Evolutionary conservation across 2,329 filamentous ascomycete genomes (phyloP).

Genomic region (Samsoniella hepiali): DNA sequence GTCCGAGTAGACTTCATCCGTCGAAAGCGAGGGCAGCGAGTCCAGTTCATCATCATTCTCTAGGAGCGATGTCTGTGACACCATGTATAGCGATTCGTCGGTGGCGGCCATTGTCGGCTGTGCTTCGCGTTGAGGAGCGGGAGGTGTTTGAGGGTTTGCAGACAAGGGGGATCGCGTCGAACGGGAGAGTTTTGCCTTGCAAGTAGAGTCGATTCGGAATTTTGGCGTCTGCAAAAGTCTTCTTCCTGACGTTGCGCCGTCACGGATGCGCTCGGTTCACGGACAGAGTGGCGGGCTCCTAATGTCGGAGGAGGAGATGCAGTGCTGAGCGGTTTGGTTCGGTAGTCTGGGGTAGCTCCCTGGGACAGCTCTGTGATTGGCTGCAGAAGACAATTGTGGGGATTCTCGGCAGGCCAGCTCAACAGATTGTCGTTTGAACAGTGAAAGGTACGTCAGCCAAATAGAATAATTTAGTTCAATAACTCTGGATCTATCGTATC

Average conservation of each 20-base stretch:
- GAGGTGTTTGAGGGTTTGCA: background rate
- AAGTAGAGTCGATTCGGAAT: background rate
- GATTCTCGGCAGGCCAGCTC: background rate
- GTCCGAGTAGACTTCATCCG: constrained; percentile 55
- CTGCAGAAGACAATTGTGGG: background rate
- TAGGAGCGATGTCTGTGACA: constrained; percentile 45
- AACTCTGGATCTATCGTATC: too few species aligned
- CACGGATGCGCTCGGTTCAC: background rate
- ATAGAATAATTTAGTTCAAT: too few species aligned
- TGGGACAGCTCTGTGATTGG: background rate
- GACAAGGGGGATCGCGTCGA: background rate
- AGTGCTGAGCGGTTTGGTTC: constrained; percentile 1
- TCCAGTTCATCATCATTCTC: constrained; percentile 58
- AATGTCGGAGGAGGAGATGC: constrained; percentile 9
- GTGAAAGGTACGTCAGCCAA: background rate
- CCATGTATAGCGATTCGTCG: constrained; percentile 48
- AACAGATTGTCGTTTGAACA: background rate
- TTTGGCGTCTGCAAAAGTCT: background rate
- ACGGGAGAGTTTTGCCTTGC: background rate
- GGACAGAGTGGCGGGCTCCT: constrained; percentile 3
- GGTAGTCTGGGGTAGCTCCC: constrained; percentile 9
- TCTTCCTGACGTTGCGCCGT: background rate
- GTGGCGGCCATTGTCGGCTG: constrained; percentile 18
- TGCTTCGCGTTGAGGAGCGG: background rate
- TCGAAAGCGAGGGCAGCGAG: constrained; percentile 61